phyloP scores from a whole-genome alignment of 352 stramenopile genomes.

The Phytophthora pseudosyringae region DNA sequence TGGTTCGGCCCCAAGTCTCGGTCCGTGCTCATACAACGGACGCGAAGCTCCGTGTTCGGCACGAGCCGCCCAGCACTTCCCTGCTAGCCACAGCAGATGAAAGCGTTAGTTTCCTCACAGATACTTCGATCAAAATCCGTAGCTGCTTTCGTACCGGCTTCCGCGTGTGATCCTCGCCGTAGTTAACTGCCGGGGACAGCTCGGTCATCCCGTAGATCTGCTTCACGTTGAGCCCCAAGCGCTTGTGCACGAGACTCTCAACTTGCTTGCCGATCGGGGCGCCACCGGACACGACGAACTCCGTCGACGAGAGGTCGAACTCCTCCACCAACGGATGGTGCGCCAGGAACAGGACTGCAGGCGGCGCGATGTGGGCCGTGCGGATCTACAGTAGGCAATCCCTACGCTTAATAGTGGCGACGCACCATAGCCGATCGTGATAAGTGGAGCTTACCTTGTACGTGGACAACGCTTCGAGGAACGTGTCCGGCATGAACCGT shows the following conservation, averaged over 20 bases:
- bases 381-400: slow-evolving; percentile 38
- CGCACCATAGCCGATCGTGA: not conserved
- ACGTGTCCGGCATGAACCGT: slow-evolving; percentile 90
- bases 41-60: slow-evolving; percentile 60
- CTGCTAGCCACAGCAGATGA: slow-evolving; percentile 2
- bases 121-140: too few species aligned
- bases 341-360: slow-evolving; percentile 40
- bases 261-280: slow-evolving; percentile 88
- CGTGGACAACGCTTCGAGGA: slow-evolving; percentile 77
- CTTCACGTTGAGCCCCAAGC: slow-evolving; percentile 59
- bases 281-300: slow-evolving; percentile 83
- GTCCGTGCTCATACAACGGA: slow-evolving; percentile 54
- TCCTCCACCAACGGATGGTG: slow-evolving; percentile 81
- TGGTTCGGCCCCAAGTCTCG: slow-evolving; percentile 44
- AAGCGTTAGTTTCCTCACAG: not conserved
- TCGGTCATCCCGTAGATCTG: slow-evolving; percentile 79
- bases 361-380: slow-evolving; percentile 80
- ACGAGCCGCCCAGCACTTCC: slow-evolving; percentile 56
- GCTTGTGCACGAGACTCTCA: slow-evolving; percentile 65
- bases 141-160: slow-evolving; percentile 28
- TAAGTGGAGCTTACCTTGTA: slow-evolving; percentile 45
- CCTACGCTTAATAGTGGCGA: not conserved
- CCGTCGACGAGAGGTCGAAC: slow-evolving; percentile 84
- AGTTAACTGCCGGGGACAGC: slow-evolving; percentile 43
- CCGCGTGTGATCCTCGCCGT: slow-evolving; percentile 36